phyloP scores from a whole-genome alignment of 2,329 filamentous ascomycete species.

The Diaporthe sp. region DNA sequence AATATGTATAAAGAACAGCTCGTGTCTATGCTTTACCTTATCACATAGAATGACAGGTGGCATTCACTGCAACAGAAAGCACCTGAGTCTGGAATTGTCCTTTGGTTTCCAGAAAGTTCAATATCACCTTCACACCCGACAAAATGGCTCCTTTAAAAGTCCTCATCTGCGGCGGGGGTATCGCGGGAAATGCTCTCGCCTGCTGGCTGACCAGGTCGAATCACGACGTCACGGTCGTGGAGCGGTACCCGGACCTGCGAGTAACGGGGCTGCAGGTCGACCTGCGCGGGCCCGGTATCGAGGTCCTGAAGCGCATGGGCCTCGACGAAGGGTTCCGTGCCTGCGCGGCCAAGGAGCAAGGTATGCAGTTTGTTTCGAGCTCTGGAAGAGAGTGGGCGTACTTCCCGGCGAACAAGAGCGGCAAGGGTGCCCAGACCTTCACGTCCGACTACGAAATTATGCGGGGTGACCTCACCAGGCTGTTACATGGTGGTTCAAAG shows the following conservation, averaged over 20 bases:
- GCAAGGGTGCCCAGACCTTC: constrained; percentile 54
- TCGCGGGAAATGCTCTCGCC: constrained; percentile 56
- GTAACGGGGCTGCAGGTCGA: constrained; percentile 57
- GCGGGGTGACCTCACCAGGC: constrained; percentile 61
- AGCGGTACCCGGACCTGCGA: constrained; percentile 51
- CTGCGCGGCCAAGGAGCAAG: constrained; percentile 56
- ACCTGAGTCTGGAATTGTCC: too few relatives aligned
- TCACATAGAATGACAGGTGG: fast-evolving
- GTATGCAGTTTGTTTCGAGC: constrained; percentile 57
- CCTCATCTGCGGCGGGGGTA: constrained; percentile 59
- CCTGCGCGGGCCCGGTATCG: constrained; percentile 54
- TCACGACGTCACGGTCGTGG: constrained; percentile 54
- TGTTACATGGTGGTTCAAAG: constrained; percentile 56
- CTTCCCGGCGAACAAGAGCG: constrained; percentile 51
- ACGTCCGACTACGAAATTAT: constrained; percentile 71
- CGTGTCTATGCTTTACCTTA: too few relatives aligned
- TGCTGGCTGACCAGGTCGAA: constrained; percentile 51
- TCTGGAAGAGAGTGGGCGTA: constrained; percentile 49
- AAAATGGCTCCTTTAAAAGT: constrained; percentile 51
- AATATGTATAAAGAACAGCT: background rate
- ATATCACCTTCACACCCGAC: background rate
- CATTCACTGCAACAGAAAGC: background rate
- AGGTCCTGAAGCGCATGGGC: constrained; percentile 51
- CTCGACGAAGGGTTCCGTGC: constrained; percentile 49
- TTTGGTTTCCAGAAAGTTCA: background rate